These are phyloP conservation scores for Ulota crispa DNA, from an alignment of 225 moss, liverwort and hornwort species.

Conservation along the genomic window DNA sequence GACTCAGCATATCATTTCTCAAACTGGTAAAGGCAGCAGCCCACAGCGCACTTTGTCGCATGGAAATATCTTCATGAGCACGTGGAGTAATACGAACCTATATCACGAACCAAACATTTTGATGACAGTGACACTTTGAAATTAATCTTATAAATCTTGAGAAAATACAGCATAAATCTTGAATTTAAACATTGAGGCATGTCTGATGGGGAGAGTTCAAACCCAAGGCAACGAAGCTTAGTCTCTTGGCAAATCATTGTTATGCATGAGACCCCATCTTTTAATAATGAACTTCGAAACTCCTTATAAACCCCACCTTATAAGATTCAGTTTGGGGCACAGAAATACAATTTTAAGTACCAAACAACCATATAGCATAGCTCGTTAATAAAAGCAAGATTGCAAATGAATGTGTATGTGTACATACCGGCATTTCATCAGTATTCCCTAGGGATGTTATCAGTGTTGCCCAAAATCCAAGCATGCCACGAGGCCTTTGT, in stretches of 20 bases:
- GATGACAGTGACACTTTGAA: conserved; percentile 9
- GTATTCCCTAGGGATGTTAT: conserved; percentile 97
- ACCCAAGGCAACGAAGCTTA: background rate
- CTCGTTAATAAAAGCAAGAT: conserved; percentile 11
- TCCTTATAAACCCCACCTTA: background rate
- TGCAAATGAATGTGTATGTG: background rate
- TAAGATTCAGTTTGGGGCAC: background rate
- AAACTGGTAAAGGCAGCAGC: conserved; percentile 73
- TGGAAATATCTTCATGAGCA: conserved; percentile 92
- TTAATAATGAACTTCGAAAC: background rate
- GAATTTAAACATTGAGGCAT: background rate
- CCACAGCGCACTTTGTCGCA: conserved; percentile 87
- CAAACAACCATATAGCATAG: conserved; percentile 7
- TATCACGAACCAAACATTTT: conserved; percentile 8
- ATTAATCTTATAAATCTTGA: background rate
- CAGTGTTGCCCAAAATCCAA: conserved; percentile 96
- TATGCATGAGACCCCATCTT: background rate
- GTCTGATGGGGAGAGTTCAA: background rate
- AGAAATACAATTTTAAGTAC: background rate
- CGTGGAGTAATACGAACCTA: conserved; percentile 89
- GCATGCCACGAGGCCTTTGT: conserved; percentile 94
- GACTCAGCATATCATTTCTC: conserved; percentile 95
- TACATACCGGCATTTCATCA: conserved; percentile 94
- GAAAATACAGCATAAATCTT: background rate
- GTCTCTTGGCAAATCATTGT: background rate